Evolutionary conservation across 23 red algal species (phyloP), one percentile per base, ranked within the genome.

Genomic region (Agarophyton chilense): DNA sequence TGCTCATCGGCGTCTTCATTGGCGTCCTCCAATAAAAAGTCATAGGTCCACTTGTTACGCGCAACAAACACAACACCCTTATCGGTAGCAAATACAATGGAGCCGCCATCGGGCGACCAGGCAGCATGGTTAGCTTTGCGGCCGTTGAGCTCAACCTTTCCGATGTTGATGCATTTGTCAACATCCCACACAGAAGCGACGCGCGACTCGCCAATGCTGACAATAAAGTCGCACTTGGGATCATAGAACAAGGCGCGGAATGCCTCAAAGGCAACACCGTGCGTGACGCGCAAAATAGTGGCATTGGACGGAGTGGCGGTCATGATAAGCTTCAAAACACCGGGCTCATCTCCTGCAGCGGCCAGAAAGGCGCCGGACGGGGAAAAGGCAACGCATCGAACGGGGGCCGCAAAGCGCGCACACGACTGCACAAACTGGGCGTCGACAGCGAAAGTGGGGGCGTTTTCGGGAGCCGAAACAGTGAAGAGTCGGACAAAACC

Each of bases 291-390:
- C 36, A 95, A 39, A 54, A 95, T 67, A 40, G 58, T 78, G 24
- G 72, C 72, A 65, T 68, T 77, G 26, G 77, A 42, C 66, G 86
- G 84, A 14, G 90, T 52, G 7, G 92, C 86, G 8, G 85, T 95
- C 72, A 77, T 82, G 32, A 95, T 71, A 9, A 95, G 51, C 78
- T 95, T 95, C 32, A 95, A 17, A 12, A 95, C 74, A 10, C 92
- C 92, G 8, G 92, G 92, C 50, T 95, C 92, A 28, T 95, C 92
- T 7, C 92, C 92, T 25, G 75, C 92, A n/a, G 83, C 83, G 14
- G 80, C 86, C 34, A 90, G 40, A 60, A 74, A 78, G 39, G 78
- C 77, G 75, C 92, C 92, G 16, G 52, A 90, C 1, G 83, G 83
- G 9, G 92, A 89, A 64, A 95, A 95, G 35, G 55, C 84, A 1